phyloP scores from a whole-genome alignment of 768 basidiomycete genomes.

The Mycena latifolia region DNA sequence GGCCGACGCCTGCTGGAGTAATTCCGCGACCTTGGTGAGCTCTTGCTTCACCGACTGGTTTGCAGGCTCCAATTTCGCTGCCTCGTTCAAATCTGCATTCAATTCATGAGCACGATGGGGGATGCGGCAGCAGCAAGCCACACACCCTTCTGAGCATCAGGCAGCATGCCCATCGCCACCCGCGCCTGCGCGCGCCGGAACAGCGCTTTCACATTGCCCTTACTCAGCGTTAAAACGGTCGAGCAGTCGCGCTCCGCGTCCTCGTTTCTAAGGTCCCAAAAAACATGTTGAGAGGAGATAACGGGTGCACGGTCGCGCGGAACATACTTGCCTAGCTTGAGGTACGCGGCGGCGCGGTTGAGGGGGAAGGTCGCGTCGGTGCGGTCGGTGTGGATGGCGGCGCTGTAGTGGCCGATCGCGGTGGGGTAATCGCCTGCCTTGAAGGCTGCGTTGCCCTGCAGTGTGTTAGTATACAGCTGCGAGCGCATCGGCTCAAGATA shows the following conservation, averaged over 20 bases:
- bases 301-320: slow-evolving; percentile 2
- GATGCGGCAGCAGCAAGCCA: neutral
- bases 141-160: slow-evolving; percentile 75
- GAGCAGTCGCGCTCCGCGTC: slow-evolving; percentile 89
- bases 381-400: slow-evolving; percentile 79
- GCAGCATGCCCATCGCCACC: slow-evolving; percentile 62
- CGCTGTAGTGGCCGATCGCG: slow-evolving; percentile 89
- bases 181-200: slow-evolving; percentile 86
- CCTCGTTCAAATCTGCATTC: slow-evolving; percentile 76
- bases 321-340: slow-evolving; percentile 95
- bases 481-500: neutral
- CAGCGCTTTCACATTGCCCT: slow-evolving; percentile 80
- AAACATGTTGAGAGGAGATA: slow-evolving; percentile 31
- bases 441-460: slow-evolving; percentile 90
- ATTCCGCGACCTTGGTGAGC: slow-evolving; percentile 60
- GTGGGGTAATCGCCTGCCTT: slow-evolving; percentile 81
- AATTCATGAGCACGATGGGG: slow-evolving; percentile 7
- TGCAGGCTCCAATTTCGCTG: slow-evolving; percentile 70
- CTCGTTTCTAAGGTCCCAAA: slow-evolving; percentile 62
- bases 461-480: slow-evolving; percentile 1
- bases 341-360: slow-evolving; percentile 92
- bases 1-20: slow-evolving; percentile 48
- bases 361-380: slow-evolving; percentile 83
- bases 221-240: slow-evolving; percentile 65
- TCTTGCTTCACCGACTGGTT: slow-evolving; percentile 77